Conservation (phyloP, 768 basidiomycete species). For the Mycena vulgaris region DNA sequence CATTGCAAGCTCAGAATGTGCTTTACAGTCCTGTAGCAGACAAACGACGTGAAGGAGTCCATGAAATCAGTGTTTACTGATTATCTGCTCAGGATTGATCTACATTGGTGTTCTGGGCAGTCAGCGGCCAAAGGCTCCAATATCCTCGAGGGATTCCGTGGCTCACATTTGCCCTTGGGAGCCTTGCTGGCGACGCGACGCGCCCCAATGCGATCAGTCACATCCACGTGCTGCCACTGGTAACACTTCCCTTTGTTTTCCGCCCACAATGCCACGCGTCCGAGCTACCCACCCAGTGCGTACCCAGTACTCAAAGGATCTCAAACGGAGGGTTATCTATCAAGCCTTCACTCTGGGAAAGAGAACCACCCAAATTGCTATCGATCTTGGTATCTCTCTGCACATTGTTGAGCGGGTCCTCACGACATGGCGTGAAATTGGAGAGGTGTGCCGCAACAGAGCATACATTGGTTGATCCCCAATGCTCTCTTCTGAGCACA, state of each 20-base stretch:
- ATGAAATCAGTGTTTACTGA: no score
- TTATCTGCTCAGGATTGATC: no score
- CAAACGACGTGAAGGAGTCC: no score
- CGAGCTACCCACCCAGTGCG: slow-evolving; percentile 15
- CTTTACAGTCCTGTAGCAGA: no score
- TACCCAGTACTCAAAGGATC: slow-evolving; percentile 34
- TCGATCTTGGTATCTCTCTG: slow-evolving; percentile 26
- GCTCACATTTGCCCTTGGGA: no score
- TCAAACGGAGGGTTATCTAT: slow-evolving; percentile 29
- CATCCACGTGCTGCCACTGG: background rate
- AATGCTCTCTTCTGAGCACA: background rate
- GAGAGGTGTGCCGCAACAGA: slow-evolving; percentile 26
- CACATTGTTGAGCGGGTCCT: slow-evolving; percentile 30
- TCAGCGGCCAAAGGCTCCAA: no score
- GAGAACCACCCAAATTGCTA: slow-evolving; percentile 18
- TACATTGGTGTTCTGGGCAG: no score
- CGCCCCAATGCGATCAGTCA: background rate
- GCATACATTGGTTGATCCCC: slow-evolving; percentile 6
- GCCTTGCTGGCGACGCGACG: background rate
- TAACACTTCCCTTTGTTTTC: background rate
- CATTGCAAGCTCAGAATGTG: no score
- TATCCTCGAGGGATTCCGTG: no score
- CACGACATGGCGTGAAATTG: slow-evolving; percentile 23
- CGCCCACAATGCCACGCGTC: slow-evolving; percentile 10
- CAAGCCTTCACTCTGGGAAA: slow-evolving; percentile 22